Evolutionary conservation across 106 monocot genomes (phyloP), one percentile per base, ranked within the genome.

Genomic region (Dendrobium huoshanense): DNA sequence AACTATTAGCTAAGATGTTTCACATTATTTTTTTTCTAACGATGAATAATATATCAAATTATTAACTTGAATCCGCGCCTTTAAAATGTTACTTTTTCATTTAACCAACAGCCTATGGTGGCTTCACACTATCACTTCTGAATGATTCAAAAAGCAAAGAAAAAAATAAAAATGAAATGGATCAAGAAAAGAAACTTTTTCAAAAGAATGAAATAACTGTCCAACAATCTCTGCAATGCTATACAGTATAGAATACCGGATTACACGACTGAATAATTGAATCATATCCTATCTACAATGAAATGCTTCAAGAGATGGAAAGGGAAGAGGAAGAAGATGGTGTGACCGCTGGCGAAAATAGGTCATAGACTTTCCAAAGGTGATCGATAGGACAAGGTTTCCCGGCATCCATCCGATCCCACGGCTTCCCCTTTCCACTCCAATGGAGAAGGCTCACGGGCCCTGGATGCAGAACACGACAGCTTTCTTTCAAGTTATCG

Each of bases 371-470:
- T 3, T 37, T 65, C 87, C 87, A 88, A 10, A 82, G 81, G 18
- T 45, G 74, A 48, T 88, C 87, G n/a, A 88, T 61, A 5, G 76
- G 67, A 25, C 85, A 85, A 4, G 87, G 82, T n/a, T 55, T 31
- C 10, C 87, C 85, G 41, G 79, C 82, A 72, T 88, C 87, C 31
- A 88, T 67, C 9, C 87, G 84, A 25, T 77, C 84, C 87, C 87
- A 88, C 0, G 87, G 87, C 79, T 88, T 88, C 5, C 85, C 87
- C 79, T 82, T 88, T 13, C 87, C 87, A n/a, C 84, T 85, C 87
- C 87, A 88, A 56, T 88, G 87, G 79, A 88, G 81, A 13, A 88
- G 75, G 78, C 84, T 85, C 11, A 85, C 82, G 0, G 84, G 81
- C 0, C 87, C 87, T 5, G 79, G 75, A 41, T 88, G 84, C n/a